These are phyloP conservation scores for fission yeast (Schizosaccharomyces pombe) DNA, from an alignment of 805 yeast species.

Conservation along the genomic window DNA sequence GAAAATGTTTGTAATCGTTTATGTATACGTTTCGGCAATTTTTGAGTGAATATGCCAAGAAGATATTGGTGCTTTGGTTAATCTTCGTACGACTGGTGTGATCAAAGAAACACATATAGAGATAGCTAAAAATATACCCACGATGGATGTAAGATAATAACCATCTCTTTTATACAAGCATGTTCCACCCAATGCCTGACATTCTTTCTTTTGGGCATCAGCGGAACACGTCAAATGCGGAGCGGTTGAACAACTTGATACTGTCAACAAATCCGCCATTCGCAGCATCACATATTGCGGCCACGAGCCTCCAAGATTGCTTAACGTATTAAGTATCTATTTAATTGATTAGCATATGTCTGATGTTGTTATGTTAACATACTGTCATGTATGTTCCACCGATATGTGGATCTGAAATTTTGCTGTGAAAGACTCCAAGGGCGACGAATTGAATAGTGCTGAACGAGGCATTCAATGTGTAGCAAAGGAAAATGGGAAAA, in stretches of 20 bases:
- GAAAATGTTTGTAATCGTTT: not conserved
- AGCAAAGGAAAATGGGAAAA: constrained; percentile 58
- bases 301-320: constrained; percentile 95
- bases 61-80: not conserved
- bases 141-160: not conserved
- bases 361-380: not conserved
- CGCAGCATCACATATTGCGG: constrained; percentile 62
- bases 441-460: constrained; percentile 87
- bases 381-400: constrained; percentile 95
- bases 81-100: not conserved
- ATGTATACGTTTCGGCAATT: not conserved
- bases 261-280: constrained; percentile 59
- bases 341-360: not conserved
- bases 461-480: constrained; percentile 38
- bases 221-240: not conserved
- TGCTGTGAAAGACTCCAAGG: constrained; percentile 81
- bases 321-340: constrained; percentile 55
- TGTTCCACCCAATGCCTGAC: not conserved
- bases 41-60: not conserved
- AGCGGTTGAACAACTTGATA: constrained; percentile 28
- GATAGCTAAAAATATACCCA: not conserved
- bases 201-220: not conserved
- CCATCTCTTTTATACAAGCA: not conserved
- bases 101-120: not conserved
- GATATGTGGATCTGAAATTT: constrained; percentile 80